phyloP scores from a whole-genome alignment of 2,329 filamentous ascomycete species.

The Penicillium sp. region DNA sequence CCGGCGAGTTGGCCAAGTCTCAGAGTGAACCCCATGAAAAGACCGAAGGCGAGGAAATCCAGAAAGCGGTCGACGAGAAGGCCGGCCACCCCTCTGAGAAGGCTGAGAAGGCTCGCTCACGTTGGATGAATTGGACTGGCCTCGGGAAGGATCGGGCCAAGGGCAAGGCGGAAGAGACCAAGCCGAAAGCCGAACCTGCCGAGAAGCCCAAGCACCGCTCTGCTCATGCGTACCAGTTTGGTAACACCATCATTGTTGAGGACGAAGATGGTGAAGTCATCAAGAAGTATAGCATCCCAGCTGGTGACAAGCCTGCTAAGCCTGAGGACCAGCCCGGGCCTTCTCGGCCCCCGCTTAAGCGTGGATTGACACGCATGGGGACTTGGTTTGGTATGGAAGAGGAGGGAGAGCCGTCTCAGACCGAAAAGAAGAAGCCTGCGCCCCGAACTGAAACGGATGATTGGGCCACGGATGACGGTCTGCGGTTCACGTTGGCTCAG shows the following conservation, averaged over 20 bases:
- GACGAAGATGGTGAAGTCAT: constrained; percentile 67
- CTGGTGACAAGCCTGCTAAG: constrained; percentile 34
- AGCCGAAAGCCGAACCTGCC: constrained; percentile 17
- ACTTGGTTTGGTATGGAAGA: constrained; percentile 52
- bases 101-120: constrained; percentile 46
- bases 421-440: constrained; percentile 25
- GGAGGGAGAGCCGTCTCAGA: constrained; percentile 32
- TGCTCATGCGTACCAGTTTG: constrained; percentile 65
- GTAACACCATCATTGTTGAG: constrained; percentile 68
- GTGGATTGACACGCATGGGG: constrained; percentile 58
- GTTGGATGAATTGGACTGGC: constrained; percentile 47
- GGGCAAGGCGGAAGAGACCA: constrained; percentile 28
- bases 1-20: constrained; percentile 48
- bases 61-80: constrained; percentile 38
- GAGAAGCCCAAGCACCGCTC: constrained; percentile 46
- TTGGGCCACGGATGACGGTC: constrained; percentile 48
- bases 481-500: constrained; percentile 61
- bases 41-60: constrained; percentile 44
- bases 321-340: constrained; percentile 16
- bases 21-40: constrained; percentile 44
- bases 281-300: constrained; percentile 65
- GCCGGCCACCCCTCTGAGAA: constrained; percentile 36
- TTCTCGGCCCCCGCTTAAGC: constrained; percentile 46
- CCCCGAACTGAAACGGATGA: constrained; percentile 27
- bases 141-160: constrained; percentile 36